phyloP scores from a whole-genome alignment of 306 rosid species.

The Canavalia ensiformis region DNA sequence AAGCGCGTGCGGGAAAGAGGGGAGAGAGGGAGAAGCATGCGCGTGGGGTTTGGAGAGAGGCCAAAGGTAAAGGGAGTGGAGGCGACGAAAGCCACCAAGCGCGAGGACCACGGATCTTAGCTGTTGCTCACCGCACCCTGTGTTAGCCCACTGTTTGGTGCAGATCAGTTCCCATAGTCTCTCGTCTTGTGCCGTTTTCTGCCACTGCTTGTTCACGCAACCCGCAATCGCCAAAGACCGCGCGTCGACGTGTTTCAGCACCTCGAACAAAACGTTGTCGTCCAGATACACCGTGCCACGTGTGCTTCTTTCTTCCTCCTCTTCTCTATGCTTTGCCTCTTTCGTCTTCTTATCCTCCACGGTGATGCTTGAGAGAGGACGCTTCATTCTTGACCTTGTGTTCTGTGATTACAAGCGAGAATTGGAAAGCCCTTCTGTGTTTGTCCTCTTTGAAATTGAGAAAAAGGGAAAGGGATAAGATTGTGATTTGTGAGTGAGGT shows the following conservation, averaged over 20 bases:
- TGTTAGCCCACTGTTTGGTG: slow-evolving; percentile 73
- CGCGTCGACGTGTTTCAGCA: slow-evolving; percentile 79
- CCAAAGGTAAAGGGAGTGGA: slow-evolving; percentile 67
- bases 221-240: slow-evolving; percentile 66
- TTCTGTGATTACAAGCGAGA: not conserved
- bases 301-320: not conserved
- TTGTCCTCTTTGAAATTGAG: not conserved
- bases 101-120: slow-evolving; percentile 80
- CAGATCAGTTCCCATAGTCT: slow-evolving; percentile 89
- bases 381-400: slow-evolving; percentile 55
- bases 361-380: slow-evolving; percentile 9
- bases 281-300: slow-evolving; percentile 60
- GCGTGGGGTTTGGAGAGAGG: slow-evolving; percentile 63
- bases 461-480: no score
- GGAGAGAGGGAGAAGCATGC: slow-evolving; percentile 28
- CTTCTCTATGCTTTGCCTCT: slow-evolving; percentile 49
- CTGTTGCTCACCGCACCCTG: slow-evolving; percentile 67
- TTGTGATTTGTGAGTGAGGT: no score
- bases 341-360: slow-evolving; percentile 55
- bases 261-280: slow-evolving; percentile 76
- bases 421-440: not conserved
- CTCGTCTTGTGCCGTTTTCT: slow-evolving; percentile 76
- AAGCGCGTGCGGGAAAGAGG: slow-evolving; percentile 52
- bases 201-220: slow-evolving; percentile 82
- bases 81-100: slow-evolving; percentile 82